phyloP scores from a whole-genome alignment of 2,329 filamentous ascomycete genomes.

The Aspergillus awamori region DNA sequence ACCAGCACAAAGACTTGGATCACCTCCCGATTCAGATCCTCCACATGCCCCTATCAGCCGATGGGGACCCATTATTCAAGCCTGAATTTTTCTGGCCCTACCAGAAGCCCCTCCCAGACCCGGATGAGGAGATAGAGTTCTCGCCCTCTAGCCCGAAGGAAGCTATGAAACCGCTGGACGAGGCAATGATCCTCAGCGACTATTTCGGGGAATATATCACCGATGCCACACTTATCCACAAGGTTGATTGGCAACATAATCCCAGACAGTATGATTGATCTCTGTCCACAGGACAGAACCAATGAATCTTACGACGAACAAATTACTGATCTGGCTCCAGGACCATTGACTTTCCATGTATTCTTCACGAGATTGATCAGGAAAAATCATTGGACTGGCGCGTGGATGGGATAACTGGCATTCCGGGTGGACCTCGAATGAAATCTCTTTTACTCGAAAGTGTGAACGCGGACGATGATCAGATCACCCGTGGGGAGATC shows the following conservation, averaged over 20 bases:
- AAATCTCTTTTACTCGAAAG: background rate
- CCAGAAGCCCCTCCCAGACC: background rate
- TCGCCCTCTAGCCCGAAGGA: background rate
- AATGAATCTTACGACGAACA: too few species aligned
- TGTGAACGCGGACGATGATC: background rate
- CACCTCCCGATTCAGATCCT: background rate
- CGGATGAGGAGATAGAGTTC: background rate
- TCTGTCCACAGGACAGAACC: too few species aligned
- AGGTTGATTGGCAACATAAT: too few species aligned
- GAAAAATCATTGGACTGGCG: background rate
- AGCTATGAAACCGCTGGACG: too few species aligned
- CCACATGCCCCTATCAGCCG: background rate
- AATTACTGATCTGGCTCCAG: too few species aligned
- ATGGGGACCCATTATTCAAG: background rate
- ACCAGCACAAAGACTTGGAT: background rate
- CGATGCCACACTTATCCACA: accelerated
- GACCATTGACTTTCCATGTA: too few species aligned
- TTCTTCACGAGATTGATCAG: too few species aligned
- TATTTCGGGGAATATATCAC: too few species aligned
- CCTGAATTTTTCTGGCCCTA: background rate
- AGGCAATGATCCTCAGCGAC: accelerated
- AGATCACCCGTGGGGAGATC: background rate
- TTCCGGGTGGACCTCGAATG: background rate
- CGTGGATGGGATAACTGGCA: background rate
- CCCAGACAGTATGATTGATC: too few species aligned